phyloP scores from a whole-genome alignment of 345 rosid genomes.

The Aegle marmelos region DNA sequence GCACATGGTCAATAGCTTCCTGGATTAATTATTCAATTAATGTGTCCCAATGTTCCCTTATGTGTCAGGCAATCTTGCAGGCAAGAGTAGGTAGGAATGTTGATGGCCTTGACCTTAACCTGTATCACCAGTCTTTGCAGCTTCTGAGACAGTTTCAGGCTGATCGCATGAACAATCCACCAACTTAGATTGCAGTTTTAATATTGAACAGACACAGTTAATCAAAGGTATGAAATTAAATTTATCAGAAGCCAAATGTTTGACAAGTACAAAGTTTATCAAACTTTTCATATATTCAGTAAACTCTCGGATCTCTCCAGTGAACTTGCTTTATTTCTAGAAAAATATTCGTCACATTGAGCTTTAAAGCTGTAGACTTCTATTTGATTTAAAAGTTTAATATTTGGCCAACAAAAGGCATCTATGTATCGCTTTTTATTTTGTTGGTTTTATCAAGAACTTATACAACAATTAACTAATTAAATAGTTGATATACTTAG shows the following conservation, averaged over 20 bases:
- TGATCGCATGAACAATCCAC: constrained; percentile 19
- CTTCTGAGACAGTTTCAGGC: constrained; percentile 64
- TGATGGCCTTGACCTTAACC: constrained; percentile 79
- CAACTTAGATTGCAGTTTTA: constrained; percentile 7
- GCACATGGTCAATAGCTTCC: not conserved
- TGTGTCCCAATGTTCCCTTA: not conserved
- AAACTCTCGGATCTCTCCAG: not conserved
- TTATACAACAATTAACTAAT: not conserved
- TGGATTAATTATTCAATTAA: not conserved
- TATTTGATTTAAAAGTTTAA: not conserved
- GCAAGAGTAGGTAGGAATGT: constrained; percentile 87
- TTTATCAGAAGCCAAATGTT: not conserved
- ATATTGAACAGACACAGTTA: not conserved
- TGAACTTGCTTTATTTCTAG: not conserved
- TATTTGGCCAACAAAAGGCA: not conserved
- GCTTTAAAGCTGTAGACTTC: not conserved
- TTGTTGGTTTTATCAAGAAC: not conserved
- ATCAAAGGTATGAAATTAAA: not conserved
- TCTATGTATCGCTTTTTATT: not conserved
- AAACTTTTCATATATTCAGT: not conserved
- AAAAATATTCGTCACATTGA: too few species aligned
- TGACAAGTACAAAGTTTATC: not conserved
- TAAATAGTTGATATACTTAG: not conserved
- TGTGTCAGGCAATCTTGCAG: constrained; percentile 58
- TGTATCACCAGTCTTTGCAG: constrained; percentile 62